These are phyloP conservation scores for Paratrypanosoma confusum DNA, from an alignment of 208 protist genomes.

Conservation along the genomic window DNA sequence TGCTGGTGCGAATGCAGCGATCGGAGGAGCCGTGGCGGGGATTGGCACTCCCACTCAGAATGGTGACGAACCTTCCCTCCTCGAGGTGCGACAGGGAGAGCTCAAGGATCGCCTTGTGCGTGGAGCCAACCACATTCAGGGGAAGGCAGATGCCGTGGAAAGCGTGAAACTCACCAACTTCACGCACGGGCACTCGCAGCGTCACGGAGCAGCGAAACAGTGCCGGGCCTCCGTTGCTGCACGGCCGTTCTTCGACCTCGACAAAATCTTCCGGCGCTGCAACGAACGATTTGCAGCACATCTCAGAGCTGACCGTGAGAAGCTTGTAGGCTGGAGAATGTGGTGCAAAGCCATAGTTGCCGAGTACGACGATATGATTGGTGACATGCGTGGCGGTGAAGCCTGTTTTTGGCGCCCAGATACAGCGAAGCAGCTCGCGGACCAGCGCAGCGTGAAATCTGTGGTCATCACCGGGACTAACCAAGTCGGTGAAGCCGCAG, in stretches of 20 bases:
- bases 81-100: too few species aligned
- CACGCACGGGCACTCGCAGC: too few species aligned
- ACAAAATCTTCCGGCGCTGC: background rate
- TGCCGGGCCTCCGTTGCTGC: too few species aligned
- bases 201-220: too few species aligned
- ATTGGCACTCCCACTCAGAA: too few species aligned
- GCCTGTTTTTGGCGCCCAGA: constrained; percentile 3
- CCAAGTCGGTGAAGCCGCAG: constrained; percentile 9
- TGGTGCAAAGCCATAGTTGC: constrained; percentile 4
- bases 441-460: constrained; percentile 6
- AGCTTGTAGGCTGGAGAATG: constrained; percentile 1
- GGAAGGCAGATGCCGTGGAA: too few species aligned
- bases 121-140: too few species aligned
- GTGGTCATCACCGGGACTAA: background rate
- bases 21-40: too few species aligned
- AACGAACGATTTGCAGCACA: background rate
- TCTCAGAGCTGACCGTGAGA: background rate
- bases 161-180: too few species aligned
- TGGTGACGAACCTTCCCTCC: too few species aligned
- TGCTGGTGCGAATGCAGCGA: too few species aligned
- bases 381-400: background rate
- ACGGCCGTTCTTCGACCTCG: constrained; percentile 1
- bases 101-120: too few species aligned
- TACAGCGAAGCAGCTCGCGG: constrained; percentile 3
- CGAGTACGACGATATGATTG: constrained; percentile 1